Evolutionary conservation across 176 grass and related monocot species (phyloP).

Genomic region (Raddia distichophylla): DNA sequence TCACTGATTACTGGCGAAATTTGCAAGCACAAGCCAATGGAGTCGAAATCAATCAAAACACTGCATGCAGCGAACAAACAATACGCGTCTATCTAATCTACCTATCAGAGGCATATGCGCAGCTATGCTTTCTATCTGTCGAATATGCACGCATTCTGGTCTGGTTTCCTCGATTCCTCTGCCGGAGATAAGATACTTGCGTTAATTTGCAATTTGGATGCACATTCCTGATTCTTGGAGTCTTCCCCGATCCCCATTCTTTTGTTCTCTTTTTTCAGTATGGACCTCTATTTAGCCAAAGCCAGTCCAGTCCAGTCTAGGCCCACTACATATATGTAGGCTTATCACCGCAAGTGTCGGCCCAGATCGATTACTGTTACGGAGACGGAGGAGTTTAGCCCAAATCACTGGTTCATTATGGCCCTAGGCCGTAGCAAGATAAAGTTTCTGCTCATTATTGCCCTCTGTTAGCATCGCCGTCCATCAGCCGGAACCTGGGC

Average conservation of each 20-base stretch:
- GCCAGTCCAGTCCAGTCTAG: neutral
- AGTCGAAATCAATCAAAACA: too few species aligned
- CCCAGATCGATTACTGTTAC: too few species aligned
- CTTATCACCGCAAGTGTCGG: neutral
- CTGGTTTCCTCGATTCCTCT: neutral
- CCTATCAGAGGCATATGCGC: neutral
- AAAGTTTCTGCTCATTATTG: too few species aligned
- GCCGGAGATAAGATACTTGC: neutral
- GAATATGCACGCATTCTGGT: neutral
- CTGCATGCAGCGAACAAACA: too few species aligned
- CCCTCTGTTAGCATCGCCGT: neutral
- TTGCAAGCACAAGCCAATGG: too few species aligned
- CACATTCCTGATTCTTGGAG: too few species aligned
- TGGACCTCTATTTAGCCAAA: neutral
- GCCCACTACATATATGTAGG: neutral
- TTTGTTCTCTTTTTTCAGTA: neutral
- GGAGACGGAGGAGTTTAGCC: neutral
- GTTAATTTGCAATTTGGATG: neutral
- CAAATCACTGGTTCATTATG: too few species aligned
- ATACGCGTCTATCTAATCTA: neutral
- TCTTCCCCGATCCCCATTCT: neutral
- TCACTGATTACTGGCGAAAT: too few species aligned
- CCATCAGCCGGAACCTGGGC: neutral
- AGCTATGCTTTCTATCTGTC: neutral
- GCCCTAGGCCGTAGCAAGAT: neutral